A percentile compares a stretch with the other conserved stretches of the same genome.
phyloP scores from a whole-genome alignment of 2,329 filamentous ascomycete genomes.

The Alternaria hordeiaustralica region DNA sequence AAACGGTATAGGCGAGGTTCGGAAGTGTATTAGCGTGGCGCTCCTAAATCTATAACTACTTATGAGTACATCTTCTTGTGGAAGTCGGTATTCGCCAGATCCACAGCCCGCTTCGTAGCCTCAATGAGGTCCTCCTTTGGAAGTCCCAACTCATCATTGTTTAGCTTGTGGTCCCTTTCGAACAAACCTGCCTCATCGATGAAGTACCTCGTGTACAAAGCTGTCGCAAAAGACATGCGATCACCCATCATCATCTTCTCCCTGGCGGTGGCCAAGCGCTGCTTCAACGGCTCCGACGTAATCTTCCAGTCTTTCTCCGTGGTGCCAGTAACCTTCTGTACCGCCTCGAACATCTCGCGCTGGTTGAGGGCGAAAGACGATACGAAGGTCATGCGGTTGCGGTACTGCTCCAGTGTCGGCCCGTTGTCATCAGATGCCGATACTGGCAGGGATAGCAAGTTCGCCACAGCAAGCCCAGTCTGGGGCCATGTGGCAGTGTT shows the following conservation, averaged over 20 bases:
- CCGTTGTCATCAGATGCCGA: slow-evolving; percentile 4
- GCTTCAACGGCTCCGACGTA: slow-evolving; percentile 50
- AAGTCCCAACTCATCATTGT: slow-evolving; percentile 64
- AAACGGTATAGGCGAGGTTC: neutral
- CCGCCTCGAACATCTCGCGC: slow-evolving; percentile 45
- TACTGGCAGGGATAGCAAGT: slow-evolving; percentile 42
- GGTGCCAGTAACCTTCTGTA: slow-evolving; percentile 44
- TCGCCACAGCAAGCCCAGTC: slow-evolving; percentile 42
- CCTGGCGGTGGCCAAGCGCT: slow-evolving; percentile 59
- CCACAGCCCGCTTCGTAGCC: slow-evolving; percentile 51
- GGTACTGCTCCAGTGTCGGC: slow-evolving; percentile 14
- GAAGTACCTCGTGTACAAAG: slow-evolving; percentile 64
- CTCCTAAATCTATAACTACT: neutral
- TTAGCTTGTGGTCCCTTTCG: slow-evolving; percentile 45
- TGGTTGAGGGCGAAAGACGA: slow-evolving; percentile 48
- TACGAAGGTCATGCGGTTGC: slow-evolving; percentile 46
- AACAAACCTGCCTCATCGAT: slow-evolving; percentile 36
- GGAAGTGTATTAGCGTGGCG: neutral
- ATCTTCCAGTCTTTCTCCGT: slow-evolving; percentile 47
- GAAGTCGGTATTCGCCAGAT: slow-evolving; percentile 11
- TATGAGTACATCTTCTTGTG: slow-evolving; percentile 6
- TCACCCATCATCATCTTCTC: slow-evolving; percentile 55
- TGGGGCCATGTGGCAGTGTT: slow-evolving; percentile 43
- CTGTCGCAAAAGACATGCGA: slow-evolving; percentile 52
- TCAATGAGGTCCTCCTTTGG: slow-evolving; percentile 66